Conservation (phyloP, 2,329 filamentous ascomycete species). For the Fusarium brachygibbosum region DNA sequence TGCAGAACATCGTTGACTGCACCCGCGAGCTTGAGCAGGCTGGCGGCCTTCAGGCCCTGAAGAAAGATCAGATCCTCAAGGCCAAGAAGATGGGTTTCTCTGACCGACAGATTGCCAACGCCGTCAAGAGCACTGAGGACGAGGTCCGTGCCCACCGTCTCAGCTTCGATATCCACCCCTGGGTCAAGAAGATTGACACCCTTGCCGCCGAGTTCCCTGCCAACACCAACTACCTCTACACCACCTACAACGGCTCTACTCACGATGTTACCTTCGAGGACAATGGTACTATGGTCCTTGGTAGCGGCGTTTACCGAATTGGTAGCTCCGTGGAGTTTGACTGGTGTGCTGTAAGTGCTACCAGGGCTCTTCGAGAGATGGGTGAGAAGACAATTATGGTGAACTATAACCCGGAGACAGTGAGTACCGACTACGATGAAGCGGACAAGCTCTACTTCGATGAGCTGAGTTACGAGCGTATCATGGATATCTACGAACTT, state of each 20-base stretch:
- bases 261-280: slow-evolving; percentile 97
- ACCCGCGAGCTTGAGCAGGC: slow-evolving; percentile 86
- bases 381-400: slow-evolving; percentile 99
- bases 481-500: slow-evolving; percentile 99
- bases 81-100: slow-evolving; percentile 99
- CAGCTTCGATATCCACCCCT: slow-evolving; percentile 90
- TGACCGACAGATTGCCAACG: slow-evolving; percentile 91
- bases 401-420: slow-evolving; percentile 90
- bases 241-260: slow-evolving; percentile 94
- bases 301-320: slow-evolving; percentile 96
- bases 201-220: slow-evolving; percentile 96
- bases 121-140: slow-evolving; percentile 88
- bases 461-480: slow-evolving; percentile 94
- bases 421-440: slow-evolving; percentile 85
- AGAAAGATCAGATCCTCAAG: slow-evolving; percentile 88
- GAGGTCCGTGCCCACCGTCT: slow-evolving; percentile 87
- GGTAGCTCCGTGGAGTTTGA: slow-evolving; percentile 98
- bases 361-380: slow-evolving; percentile 83
- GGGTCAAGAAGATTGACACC: slow-evolving; percentile 99
- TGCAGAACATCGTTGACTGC: slow-evolving; percentile 96
- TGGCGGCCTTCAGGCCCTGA: slow-evolving; percentile 84
- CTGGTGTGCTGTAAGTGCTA: slow-evolving; percentile 96
- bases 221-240: slow-evolving; percentile 95
- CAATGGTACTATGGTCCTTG: slow-evolving; percentile 88
- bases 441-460: slow-evolving; percentile 97